Evolutionary conservation across 768 basidiomycete species (phyloP).

Genomic region (Pleurotus ostreatus): DNA sequence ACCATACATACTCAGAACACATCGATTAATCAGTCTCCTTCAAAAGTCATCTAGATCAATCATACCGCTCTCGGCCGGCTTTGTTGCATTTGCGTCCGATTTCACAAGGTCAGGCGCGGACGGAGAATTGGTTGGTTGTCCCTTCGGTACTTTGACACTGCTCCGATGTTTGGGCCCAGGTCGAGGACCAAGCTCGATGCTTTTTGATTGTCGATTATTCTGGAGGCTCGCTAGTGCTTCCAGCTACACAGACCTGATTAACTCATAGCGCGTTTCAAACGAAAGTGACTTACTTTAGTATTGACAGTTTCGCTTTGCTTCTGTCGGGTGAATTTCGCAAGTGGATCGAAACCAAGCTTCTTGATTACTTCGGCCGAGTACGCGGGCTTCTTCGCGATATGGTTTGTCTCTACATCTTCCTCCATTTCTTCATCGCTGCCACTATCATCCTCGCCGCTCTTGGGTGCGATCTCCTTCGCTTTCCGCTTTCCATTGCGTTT

Average conservation of each 20-base stretch:
- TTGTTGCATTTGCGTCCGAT: not conserved
- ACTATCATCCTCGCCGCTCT: conserved; percentile 12
- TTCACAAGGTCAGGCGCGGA: not conserved
- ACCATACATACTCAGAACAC: not conserved
- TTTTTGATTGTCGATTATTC: conserved; percentile 33
- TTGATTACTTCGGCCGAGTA: conserved; percentile 69
- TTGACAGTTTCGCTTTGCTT: conserved; percentile 35
- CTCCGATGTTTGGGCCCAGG: conserved; percentile 65
- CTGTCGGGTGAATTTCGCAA: conserved; percentile 46
- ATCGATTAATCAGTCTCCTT: too few species aligned
- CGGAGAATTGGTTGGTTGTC: not conserved
- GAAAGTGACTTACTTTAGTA: conserved; percentile 48
- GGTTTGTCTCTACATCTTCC: conserved; percentile 4
- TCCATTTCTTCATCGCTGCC: conserved; percentile 11
- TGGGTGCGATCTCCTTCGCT: conserved; percentile 13
- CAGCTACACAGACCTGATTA: conserved; percentile 33
- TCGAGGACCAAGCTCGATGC: conserved; percentile 55
- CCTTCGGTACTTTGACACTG: conserved; percentile 35
- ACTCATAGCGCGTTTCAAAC: not conserved
- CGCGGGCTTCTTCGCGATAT: conserved; percentile 32
- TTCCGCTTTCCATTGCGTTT: conserved; percentile 16
- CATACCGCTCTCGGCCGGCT: not conserved
- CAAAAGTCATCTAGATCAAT: conserved; percentile 1
- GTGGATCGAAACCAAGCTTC: conserved; percentile 78
- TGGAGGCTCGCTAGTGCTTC: conserved; percentile 52